Evolutionary conservation across 192 early-diverging fungal species (phyloP).

Genomic region (Umbelopsis sp.): DNA sequence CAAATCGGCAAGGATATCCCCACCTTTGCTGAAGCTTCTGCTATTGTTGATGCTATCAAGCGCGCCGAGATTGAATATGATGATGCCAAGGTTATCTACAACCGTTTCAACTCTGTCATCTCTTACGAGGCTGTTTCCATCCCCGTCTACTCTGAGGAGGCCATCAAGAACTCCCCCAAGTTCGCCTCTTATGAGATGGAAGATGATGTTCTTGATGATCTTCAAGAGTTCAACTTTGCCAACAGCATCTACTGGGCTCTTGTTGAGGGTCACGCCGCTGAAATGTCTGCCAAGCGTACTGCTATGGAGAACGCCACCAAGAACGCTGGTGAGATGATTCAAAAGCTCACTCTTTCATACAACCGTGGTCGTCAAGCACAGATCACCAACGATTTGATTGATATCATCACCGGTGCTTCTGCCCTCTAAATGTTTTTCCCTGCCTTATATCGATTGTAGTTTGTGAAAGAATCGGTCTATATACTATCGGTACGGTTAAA

Average conservation of each 20-base stretch:
- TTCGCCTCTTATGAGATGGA: conserved; percentile 92
- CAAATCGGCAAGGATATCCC: conserved; percentile 89
- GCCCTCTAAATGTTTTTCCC: conserved; percentile 66
- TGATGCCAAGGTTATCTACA: conserved; percentile 85
- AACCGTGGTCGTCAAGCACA: conserved; percentile 97
- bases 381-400: conserved; percentile 98
- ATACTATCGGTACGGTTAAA: not conserved
- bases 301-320: conserved; percentile 99
- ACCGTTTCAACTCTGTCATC: conserved; percentile 93
- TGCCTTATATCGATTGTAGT: conserved; percentile 20
- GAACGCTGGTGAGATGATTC: conserved; percentile 98
- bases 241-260: conserved; percentile 95
- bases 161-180: conserved; percentile 75
- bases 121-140: conserved; percentile 84
- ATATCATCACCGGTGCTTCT: conserved; percentile 97
- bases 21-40: conserved; percentile 84
- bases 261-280: conserved; percentile 94
- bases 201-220: conserved; percentile 84
- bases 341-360: conserved; percentile 93
- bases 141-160: conserved; percentile 62
- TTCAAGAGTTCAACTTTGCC: conserved; percentile 92
- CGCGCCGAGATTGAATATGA: conserved; percentile 65
- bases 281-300: conserved; percentile 94
- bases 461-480: conserved; percentile 23
- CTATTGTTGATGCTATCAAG: conserved; percentile 81